A percentile compares a stretch with the other conserved stretches of the same genome.
Evolutionary conservation across 805 yeast species (phyloP).

Genomic region (Barnettozyma californica): DNA sequence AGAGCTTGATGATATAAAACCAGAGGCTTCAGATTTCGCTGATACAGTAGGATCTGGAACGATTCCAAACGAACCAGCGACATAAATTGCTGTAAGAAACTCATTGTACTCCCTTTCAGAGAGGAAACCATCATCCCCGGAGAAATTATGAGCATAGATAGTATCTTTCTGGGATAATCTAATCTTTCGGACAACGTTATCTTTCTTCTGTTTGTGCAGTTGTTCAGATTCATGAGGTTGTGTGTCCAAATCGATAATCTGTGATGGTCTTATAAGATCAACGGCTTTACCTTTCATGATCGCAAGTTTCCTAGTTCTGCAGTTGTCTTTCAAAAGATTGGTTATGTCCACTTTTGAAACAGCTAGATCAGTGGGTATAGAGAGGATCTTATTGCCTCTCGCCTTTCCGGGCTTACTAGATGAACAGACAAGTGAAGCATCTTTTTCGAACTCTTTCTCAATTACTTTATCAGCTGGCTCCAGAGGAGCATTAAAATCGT

Average conservation of each 20-base stretch:
- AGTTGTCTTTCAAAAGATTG: constrained; percentile 13
- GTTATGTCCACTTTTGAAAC: constrained; percentile 14
- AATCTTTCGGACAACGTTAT: background rate
- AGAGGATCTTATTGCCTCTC: background rate
- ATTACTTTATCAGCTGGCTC: constrained; percentile 11
- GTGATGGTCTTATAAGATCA: constrained; percentile 10
- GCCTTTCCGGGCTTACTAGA: background rate
- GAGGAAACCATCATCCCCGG: constrained; percentile 15
- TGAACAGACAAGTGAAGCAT: constrained; percentile 1
- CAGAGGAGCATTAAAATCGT: background rate
- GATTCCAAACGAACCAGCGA: constrained; percentile 6
- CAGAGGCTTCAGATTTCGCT: constrained; percentile 10
- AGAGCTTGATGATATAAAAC: constrained; percentile 12
- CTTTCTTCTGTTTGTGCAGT: background rate
- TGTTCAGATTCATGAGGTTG: background rate
- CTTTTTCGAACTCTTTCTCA: constrained; percentile 18
- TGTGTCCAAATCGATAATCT: constrained; percentile 17
- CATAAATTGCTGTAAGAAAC: constrained; percentile 16
- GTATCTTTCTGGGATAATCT: constrained; percentile 13
- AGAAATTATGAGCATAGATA: constrained; percentile 6
- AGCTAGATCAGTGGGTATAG: background rate
- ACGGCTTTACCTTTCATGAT: constrained; percentile 4
- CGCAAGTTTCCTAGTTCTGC: constrained; percentile 3
- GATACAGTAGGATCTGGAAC: constrained; percentile 12
- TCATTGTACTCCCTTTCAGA: constrained; percentile 10